These are phyloP conservation scores for Saturnispora mendoncae DNA, from an alignment of 805 yeast species.

Conservation along the genomic window DNA sequence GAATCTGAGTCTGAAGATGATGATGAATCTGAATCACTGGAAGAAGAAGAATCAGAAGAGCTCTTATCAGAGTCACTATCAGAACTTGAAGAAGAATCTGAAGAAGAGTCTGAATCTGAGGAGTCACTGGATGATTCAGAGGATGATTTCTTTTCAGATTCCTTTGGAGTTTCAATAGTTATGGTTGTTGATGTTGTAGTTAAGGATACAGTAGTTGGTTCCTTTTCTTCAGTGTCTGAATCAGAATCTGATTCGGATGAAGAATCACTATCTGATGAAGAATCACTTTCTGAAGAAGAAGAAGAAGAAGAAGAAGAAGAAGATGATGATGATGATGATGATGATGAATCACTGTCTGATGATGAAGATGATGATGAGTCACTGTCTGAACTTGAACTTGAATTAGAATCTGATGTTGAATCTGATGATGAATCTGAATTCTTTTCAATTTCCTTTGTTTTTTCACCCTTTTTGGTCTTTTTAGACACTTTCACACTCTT, in stretches of 20 bases:
- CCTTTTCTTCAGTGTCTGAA: not conserved
- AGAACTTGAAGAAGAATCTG: slow-evolving; percentile 12
- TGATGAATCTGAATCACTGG: slow-evolving; percentile 20
- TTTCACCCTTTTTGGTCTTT: not conserved
- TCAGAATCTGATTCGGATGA: slow-evolving; percentile 12
- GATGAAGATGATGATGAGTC: slow-evolving; percentile 10
- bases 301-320: no score
- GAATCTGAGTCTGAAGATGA: slow-evolving; percentile 3
- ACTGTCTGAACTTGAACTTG: slow-evolving; percentile 1
- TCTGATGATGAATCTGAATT: not conserved
- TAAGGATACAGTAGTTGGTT: no score
- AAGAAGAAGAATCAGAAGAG: not conserved
- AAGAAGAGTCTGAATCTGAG: slow-evolving; percentile 1
- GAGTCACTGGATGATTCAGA: slow-evolving; percentile 9
- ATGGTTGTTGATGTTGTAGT: no score
- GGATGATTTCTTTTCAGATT: slow-evolving; percentile 24
- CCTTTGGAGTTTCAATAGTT: no score
- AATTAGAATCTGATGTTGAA: not conserved
- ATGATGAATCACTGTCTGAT: slow-evolving; percentile 15
- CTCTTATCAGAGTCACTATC: not conserved
- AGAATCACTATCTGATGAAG: slow-evolving; percentile 11
- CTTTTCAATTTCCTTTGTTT: not conserved
- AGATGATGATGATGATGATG: slow-evolving; percentile 1
- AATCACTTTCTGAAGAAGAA: no score
- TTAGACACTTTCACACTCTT: not conserved